Base-by-base conservation (phyloP, 2,329 filamentous ascomycete genomes). In the Hymenoscyphus fructigenus region DNA sequence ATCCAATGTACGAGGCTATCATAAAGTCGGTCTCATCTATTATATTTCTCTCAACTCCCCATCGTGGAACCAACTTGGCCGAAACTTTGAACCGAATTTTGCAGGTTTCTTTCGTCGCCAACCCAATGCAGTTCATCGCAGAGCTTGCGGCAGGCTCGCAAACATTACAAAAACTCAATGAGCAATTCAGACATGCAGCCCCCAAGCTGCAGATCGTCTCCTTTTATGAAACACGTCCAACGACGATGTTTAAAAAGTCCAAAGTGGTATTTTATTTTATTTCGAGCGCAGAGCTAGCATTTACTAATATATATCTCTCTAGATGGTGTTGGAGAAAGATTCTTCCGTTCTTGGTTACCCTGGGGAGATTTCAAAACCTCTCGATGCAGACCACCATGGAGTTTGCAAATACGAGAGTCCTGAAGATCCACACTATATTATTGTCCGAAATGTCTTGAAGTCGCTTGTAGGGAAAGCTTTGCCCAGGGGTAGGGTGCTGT, bases 171-270 rank as follows among this genome's bases (percentile, higher is more conserved):
- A 69, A 75, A 2, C 76, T 82, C 63, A 82, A 83, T 66, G 78
- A 81, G 4, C 69, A 76, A 34, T 83, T 83, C 66, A 76, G 78
- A 1, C 75, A 80, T 57, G 68, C 77, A 65, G 75, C 76, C 0
- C 66, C 70, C 2, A 69, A 73, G 20, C 65, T 82, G 1, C 68
- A 74, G 1, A 70, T 83, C 4, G 75, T 76, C 69, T 82, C 80
- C 0, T 83, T 83, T 65, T 82, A 81, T 66, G 81, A 83, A 67
- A 81, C 79, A 0, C 68, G 76, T 26, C 70, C 71, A 15, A 72
- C 73, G 5, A 64, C 68, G 20, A 65, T 57, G 55, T 28, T 32
- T 34, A 12, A 32, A n/a, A 57, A 56, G 23, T 12, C 17, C 4
- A 56, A 14, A 23, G 41, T 9, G 20, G 53, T 57, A 29, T 15